A percentile compares a stretch with the other conserved stretches of the same genome.
Conservation (phyloP, 2,329 filamentous ascomycete genomes). For the Pseudogymnoascus sp. region DNA sequence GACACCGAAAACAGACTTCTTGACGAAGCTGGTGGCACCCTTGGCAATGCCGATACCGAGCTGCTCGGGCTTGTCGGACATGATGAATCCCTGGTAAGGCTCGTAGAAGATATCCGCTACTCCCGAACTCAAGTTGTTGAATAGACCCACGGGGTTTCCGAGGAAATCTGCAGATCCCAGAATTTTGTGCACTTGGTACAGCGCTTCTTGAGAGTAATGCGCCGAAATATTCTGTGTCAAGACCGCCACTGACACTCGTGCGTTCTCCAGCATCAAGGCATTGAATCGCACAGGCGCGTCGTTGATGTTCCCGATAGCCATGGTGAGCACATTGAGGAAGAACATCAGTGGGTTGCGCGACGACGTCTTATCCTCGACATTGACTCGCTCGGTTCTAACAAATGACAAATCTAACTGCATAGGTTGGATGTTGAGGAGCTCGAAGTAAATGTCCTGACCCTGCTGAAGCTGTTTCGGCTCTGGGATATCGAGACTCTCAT, state of each 20-base stretch:
- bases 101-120: conserved; percentile 99
- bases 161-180: conserved; percentile 95
- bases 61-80: conserved; percentile 91
- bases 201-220: conserved; percentile 93
- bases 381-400: conserved; percentile 91
- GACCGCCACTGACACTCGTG: conserved; percentile 77
- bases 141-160: conserved; percentile 91
- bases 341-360: conserved; percentile 96
- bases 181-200: conserved; percentile 95
- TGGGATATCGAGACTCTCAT: conserved; percentile 83
- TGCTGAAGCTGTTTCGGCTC: conserved; percentile 78
- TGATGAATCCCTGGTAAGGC: conserved; percentile 93
- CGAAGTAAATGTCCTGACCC: conserved; percentile 95
- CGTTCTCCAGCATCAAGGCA: conserved; percentile 88
- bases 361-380: conserved; percentile 87
- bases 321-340: conserved; percentile 95
- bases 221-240: conserved; percentile 79
- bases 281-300: conserved; percentile 93
- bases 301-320: conserved; percentile 99
- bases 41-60: conserved; percentile 93
- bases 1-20: conserved; percentile 97
- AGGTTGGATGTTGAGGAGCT: conserved; percentile 90
- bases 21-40: conserved; percentile 92
- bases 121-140: conserved; percentile 96
- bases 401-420: conserved; percentile 98